These are phyloP conservation scores for Fusarium scirpi DNA, from an alignment of 2,329 filamentous ascomycete genomes.

Conservation along the genomic window DNA sequence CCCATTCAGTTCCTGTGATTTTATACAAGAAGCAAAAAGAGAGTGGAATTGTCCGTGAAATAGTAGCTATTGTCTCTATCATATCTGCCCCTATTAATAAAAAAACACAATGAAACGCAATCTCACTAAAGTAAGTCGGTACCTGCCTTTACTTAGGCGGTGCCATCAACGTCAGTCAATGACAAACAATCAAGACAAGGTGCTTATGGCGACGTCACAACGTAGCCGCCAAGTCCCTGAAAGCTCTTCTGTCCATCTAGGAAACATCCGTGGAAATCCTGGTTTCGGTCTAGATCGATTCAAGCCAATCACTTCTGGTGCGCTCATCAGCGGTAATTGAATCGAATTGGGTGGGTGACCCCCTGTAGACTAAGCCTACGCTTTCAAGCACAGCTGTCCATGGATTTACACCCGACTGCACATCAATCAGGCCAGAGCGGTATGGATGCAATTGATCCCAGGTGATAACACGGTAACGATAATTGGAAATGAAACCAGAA, in stretches of 20 bases:
- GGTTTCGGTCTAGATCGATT: slow-evolving; percentile 37
- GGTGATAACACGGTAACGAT: slow-evolving; percentile 20
- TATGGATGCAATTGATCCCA: slow-evolving; percentile 12
- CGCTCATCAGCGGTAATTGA: slow-evolving; percentile 27
- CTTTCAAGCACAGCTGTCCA: slow-evolving; percentile 11
- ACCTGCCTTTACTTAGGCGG: background rate
- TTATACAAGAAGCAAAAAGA: slow-evolving; percentile 5
- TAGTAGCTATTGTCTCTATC: background rate
- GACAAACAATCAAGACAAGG: slow-evolving; percentile 20
- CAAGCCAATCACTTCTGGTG: slow-evolving; percentile 14
- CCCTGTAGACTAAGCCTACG: background rate
- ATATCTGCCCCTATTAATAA: background rate
- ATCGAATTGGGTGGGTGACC: background rate
- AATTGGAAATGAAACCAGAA: slow-evolving; percentile 17
- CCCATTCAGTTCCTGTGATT: slow-evolving; percentile 12
- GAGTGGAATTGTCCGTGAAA: background rate
- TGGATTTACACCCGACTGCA: slow-evolving; percentile 3
- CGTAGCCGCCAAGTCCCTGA: slow-evolving; percentile 43
- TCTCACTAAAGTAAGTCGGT: background rate
- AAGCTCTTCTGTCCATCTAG: slow-evolving; percentile 8
- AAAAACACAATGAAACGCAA: background rate
- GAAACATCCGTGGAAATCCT: slow-evolving; percentile 31
- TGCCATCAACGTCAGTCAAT: slow-evolving; percentile 23
- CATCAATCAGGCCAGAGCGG: slow-evolving; percentile 2
- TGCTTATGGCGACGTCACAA: slow-evolving; percentile 45